A percentile compares a stretch with the other conserved stretches of the same genome.
Evolutionary conservation across 202 grass and related monocot species (phyloP).

Genomic region (Schoenoplectus triqueter): DNA sequence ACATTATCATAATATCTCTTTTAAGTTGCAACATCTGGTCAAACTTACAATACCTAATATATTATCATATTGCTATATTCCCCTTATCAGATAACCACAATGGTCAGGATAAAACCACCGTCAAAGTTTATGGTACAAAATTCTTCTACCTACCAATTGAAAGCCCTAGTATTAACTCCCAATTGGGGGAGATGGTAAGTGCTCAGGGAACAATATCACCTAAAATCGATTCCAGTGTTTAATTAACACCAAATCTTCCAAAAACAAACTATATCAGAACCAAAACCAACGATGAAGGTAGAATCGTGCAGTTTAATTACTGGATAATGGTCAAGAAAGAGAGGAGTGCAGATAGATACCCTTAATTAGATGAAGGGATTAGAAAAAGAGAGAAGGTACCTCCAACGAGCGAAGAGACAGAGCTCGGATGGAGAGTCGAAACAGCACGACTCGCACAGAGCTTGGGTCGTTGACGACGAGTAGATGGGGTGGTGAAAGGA

Average conservation of each 20-base stretch:
- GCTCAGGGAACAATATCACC: not conserved
- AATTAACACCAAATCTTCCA: not conserved
- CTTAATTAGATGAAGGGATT: not conserved
- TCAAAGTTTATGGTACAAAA: not conserved
- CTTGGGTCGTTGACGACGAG: constrained; percentile 29
- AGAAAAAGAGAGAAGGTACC: not conserved
- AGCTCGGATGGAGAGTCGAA: not conserved
- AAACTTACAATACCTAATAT: too few relatives aligned
- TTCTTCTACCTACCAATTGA: not conserved
- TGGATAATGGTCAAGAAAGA: not conserved
- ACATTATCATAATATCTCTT: too few relatives aligned
- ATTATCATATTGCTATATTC: too few relatives aligned
- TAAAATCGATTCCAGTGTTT: not conserved
- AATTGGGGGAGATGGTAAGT: not conserved
- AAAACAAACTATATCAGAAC: not conserved
- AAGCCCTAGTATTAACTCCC: not conserved
- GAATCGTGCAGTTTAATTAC: not conserved
- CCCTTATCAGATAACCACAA: too few relatives aligned
- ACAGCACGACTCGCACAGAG: not conserved
- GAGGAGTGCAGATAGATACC: not conserved
- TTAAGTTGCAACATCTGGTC: too few relatives aligned
- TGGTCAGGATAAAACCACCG: not conserved
- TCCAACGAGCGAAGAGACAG: not conserved
- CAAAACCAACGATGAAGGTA: constrained; percentile 7
- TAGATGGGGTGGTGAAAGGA: too few relatives aligned